These are phyloP conservation scores for Cicer cuneatum DNA, from an alignment of 306 rosid genomes.

Conservation along the genomic window DNA sequence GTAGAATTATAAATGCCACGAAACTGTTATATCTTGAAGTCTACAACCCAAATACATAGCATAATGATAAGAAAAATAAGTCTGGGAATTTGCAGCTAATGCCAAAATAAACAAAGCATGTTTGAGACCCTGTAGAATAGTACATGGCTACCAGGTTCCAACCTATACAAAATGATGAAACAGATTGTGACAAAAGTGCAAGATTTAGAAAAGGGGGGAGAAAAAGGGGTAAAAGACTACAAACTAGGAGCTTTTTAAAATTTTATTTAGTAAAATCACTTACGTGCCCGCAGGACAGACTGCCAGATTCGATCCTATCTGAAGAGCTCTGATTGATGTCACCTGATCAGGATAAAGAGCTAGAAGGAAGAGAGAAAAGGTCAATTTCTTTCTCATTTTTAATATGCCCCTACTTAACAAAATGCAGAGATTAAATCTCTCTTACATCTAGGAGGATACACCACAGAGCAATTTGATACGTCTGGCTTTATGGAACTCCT, in stretches of 20 bases:
- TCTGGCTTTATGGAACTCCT: slow-evolving; percentile 69
- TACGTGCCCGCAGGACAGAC: slow-evolving; percentile 86
- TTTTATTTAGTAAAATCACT: slow-evolving; percentile 47
- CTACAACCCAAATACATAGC: background rate
- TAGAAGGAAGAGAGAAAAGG: slow-evolving; percentile 43
- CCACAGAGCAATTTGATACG: slow-evolving; percentile 65
- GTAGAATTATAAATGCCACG: background rate
- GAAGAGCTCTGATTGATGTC: slow-evolving; percentile 76
- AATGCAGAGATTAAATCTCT: slow-evolving; percentile 31
- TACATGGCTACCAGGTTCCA: background rate
- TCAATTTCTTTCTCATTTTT: slow-evolving; percentile 30
- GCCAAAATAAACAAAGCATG: slow-evolving; percentile 8
- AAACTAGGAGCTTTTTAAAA: background rate
- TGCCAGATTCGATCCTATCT: slow-evolving; percentile 76
- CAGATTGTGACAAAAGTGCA: background rate
- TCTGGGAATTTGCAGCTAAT: background rate
- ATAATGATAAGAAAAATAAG: background rate
- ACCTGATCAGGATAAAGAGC: slow-evolving; percentile 84
- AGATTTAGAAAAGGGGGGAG: slow-evolving; percentile 17
- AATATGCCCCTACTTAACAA: slow-evolving; percentile 29
- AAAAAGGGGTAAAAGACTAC: slow-evolving; percentile 7
- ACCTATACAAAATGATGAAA: background rate
- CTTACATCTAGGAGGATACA: slow-evolving; percentile 93
- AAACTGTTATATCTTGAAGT: slow-evolving; percentile 20
- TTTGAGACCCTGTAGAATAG: slow-evolving; percentile 8